Evolutionary conservation across 306 rosid species (phyloP).

Genomic region (Parietaria judaica): DNA sequence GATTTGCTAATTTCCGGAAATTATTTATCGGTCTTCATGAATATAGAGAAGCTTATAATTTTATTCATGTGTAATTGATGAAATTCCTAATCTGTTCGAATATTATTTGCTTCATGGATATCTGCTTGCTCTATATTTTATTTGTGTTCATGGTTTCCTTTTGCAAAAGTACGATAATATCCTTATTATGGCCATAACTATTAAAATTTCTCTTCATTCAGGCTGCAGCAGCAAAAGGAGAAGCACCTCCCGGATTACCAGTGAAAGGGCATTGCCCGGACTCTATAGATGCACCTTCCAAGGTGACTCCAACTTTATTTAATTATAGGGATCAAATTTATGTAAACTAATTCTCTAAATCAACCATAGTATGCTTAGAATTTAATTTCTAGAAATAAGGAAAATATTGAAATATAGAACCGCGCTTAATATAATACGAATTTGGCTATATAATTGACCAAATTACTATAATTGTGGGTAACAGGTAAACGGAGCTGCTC

Average conservation of each 20-base stretch:
- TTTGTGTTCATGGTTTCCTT: background rate
- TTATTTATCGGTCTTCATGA: too few relatives aligned
- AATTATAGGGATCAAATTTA: too few relatives aligned
- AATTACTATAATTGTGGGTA: constrained; percentile 7
- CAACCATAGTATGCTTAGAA: too few relatives aligned
- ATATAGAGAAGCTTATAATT: too few relatives aligned
- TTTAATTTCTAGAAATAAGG: too few relatives aligned
- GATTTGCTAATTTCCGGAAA: background rate
- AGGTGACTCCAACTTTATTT: constrained; percentile 26
- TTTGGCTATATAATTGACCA: too few relatives aligned
- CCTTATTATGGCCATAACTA: background rate
- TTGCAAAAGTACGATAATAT: too few relatives aligned
- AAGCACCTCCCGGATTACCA: constrained; percentile 99
- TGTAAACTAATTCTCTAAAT: too few relatives aligned
- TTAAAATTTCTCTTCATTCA: constrained; percentile 28
- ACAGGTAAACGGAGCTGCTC: constrained; percentile 74
- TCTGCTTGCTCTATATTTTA: background rate
- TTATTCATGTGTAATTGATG: too few relatives aligned
- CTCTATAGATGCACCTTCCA: constrained; percentile 70
- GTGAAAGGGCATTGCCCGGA: constrained; percentile 98
- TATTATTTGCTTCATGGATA: background rate
- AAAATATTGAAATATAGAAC: too few relatives aligned
- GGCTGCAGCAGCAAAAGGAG: constrained; percentile 99
- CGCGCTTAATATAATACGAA: too few relatives aligned
- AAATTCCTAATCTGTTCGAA: too few relatives aligned